These are phyloP conservation scores for Termitomyces sp. DNA, from an alignment of 1,284 basidiomycete species.

Conservation along the genomic window DNA sequence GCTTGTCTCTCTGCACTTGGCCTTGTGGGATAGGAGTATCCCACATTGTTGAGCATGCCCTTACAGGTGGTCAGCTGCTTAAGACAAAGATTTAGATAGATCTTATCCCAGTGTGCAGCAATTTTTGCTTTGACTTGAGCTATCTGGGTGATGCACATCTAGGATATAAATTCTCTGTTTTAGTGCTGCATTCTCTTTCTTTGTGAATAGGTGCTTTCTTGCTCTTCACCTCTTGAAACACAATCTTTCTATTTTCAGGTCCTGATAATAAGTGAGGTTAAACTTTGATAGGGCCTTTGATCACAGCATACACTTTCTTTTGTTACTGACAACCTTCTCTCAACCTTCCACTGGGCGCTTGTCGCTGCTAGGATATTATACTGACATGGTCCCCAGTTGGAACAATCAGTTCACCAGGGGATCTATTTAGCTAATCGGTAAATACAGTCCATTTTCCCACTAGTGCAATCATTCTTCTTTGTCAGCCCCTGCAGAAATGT, in stretches of 20 bases:
- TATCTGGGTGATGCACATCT: slow-evolving; percentile 22
- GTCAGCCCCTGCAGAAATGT: too few relatives aligned
- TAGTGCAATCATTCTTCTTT: too few relatives aligned
- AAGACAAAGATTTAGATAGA: slow-evolving; percentile 22
- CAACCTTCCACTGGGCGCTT: too few relatives aligned
- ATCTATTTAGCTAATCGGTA: too few relatives aligned
- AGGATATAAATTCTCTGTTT: slow-evolving; percentile 23
- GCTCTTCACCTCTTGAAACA: background rate
- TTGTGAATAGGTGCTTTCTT: slow-evolving; percentile 8
- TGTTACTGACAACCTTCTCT: slow-evolving; percentile 8
- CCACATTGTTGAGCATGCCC: too few relatives aligned
- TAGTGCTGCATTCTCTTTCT: slow-evolving; percentile 20
- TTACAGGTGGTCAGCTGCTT: slow-evolving; percentile 19
- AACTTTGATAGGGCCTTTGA: background rate
- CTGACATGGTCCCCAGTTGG: too few relatives aligned
- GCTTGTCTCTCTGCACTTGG: too few relatives aligned
- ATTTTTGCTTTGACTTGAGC: slow-evolving; percentile 20
- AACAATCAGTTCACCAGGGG: too few relatives aligned
- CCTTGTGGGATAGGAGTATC: too few relatives aligned
- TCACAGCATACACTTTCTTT: slow-evolving; percentile 12
- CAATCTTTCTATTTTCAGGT: background rate
- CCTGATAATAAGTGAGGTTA: background rate
- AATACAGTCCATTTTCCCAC: too few relatives aligned
- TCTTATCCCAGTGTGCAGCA: slow-evolving; percentile 18
- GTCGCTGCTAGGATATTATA: too few relatives aligned